Evolutionary conservation across 2,329 filamentous ascomycete genomes (phyloP).

Genomic region (Aureobasidium sp.): DNA sequence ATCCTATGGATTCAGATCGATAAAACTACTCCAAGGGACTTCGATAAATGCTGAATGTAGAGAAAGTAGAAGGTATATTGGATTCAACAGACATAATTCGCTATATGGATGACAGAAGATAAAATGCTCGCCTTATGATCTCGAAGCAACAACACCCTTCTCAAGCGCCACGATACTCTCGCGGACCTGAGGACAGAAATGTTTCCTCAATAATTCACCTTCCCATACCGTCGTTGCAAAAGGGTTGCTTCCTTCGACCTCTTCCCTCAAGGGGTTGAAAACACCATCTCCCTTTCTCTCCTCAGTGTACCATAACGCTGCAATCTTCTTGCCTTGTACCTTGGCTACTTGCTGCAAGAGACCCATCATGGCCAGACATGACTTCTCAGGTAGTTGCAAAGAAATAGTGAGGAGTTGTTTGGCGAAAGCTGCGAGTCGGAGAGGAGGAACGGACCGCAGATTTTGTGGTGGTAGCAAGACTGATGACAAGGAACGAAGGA

Average conservation of each 20-base stretch:
- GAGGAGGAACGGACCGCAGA: constrained; percentile 66
- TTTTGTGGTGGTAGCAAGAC: constrained; percentile 69
- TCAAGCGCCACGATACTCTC: constrained; percentile 41
- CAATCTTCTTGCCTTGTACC: constrained; percentile 73
- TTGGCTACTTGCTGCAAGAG: constrained; percentile 71
- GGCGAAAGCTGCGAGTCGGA: constrained; percentile 81
- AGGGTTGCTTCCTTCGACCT: constrained; percentile 80
- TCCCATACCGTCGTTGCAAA: constrained; percentile 91
- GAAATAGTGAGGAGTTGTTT: constrained; percentile 81
- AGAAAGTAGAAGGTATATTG: background rate
- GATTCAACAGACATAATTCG: background rate
- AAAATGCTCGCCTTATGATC: background rate
- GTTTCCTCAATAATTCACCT: constrained; percentile 72
- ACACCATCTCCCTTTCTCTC: constrained; percentile 85
- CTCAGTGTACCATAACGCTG: constrained; percentile 87
- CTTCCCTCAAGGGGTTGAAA: constrained; percentile 57
- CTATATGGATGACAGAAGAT: background rate
- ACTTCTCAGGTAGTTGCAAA: constrained; percentile 86
- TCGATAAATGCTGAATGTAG: no score
- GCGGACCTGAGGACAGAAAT: constrained; percentile 80
- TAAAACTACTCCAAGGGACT: accelerated
- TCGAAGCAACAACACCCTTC: constrained; percentile 8
- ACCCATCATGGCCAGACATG: constrained; percentile 67
- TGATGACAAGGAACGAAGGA: constrained; percentile 76
- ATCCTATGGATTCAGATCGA: background rate